These are phyloP conservation scores for Wakefieldia striispora DNA, from an alignment of 768 basidiomycete species.

Conservation along the genomic window DNA sequence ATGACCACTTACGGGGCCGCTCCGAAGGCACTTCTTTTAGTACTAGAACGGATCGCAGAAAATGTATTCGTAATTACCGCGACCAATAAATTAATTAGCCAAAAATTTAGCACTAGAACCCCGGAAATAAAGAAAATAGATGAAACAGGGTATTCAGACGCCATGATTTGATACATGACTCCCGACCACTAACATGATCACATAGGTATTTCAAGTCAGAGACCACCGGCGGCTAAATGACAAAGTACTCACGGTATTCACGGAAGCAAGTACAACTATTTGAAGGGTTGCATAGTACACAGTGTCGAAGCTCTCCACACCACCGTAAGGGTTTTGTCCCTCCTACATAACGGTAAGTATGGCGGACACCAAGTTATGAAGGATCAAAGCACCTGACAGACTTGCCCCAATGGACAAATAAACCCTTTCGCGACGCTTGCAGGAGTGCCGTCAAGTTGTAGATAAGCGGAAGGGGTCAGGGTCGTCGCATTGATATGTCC, in stretches of 20 bases:
- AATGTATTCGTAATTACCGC: conserved; percentile 97
- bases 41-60: conserved; percentile 80
- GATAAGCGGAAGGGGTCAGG: conserved; percentile 43
- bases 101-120: conserved; percentile 87
- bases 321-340: conserved; percentile 58
- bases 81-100: conserved; percentile 90
- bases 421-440: conserved; percentile 67
- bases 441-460: conserved; percentile 38
- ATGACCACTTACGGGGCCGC: conserved; percentile 44
- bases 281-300: conserved; percentile 81
- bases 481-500: conserved; percentile 68
- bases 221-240: background rate
- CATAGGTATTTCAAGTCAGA: no score
- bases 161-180: conserved; percentile 87
- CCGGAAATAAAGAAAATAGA: conserved; percentile 84
- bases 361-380: background rate
- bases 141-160: conserved; percentile 87
- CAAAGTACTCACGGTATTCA: conserved; percentile 58
- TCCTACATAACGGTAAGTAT: conserved; percentile 41
- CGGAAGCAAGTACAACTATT: conserved; percentile 79
- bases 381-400: conserved; percentile 60
- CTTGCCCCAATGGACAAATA: conserved; percentile 83
- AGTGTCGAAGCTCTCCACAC: conserved; percentile 84
- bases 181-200: conserved; percentile 56
- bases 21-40: conserved; percentile 90